Base-by-base conservation (phyloP, 495 filamentous ascomycete genomes). In the Beverwykella pulmonaria region DNA sequence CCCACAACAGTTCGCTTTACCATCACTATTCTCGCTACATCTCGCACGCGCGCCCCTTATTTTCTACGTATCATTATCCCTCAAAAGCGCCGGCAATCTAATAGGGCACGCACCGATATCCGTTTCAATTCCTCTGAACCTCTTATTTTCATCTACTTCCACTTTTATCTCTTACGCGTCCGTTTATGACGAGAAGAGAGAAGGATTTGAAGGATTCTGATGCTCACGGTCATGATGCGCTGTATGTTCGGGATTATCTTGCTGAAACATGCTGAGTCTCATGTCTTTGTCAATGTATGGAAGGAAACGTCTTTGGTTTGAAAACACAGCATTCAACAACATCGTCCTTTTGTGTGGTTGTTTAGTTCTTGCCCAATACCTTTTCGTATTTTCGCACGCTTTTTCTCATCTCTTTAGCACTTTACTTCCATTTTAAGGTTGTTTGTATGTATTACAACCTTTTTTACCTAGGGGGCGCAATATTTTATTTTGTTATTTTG, bases 81-180 rank as follows among this genome's bases (percentile, higher is more conserved):
- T 19, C 15, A 66, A 66, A 66, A 66, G 63, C 63, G 63, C 63
- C 56, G 56, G 63, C 63, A 66, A 66, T 32, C 29, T 66, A 66
- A 66, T 66, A 64, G 52, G 61, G 61, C 30, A 47, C 32, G 54
- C 54, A 26, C 54, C 23, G 54, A 58, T 58, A 46, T 58, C 32
- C 54, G 22, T 53, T 53, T 23, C 23, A 6, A 54, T 54, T 54
- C 48, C 26, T 17, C 48, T 52, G 5, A n/a, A n/a, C 17, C 17
- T 50, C 20, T 27, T 50, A 27, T 50, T 50, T 25, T 10, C 20
- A n/a, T 27, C 22, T 12, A 50, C 25, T 50, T 50, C 39, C 39
- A 3, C 25, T 26, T 25, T 50, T 7, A 25, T 26, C 44, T 50
- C 48, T 50, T 5, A 50, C 17, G 39, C 39, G 39, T 44, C 17